phyloP scores from a whole-genome alignment of 371 early-diverging fungal genomes.

The Rhizopus sp. region DNA sequence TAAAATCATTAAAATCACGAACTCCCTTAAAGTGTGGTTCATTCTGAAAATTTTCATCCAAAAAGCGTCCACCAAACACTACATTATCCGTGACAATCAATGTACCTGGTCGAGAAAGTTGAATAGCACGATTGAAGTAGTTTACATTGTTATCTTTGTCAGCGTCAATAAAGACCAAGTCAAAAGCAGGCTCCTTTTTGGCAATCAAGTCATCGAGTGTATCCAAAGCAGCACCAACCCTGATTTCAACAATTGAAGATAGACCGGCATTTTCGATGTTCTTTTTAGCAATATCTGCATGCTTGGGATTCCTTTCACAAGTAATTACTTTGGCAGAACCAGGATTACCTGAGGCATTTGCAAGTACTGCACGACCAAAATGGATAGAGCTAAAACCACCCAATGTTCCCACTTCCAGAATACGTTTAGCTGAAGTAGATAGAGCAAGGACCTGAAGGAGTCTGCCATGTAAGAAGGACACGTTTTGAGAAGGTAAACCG shows the following conservation, averaged over 20 bases:
- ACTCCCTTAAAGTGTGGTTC: not conserved
- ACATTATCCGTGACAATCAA: conserved; percentile 4
- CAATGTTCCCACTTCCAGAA: conserved; percentile 6
- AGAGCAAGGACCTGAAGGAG: conserved; percentile 3
- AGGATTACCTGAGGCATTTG: not conserved
- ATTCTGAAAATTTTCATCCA: not conserved
- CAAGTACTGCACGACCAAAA: conserved; percentile 1
- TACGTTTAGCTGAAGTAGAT: conserved; percentile 4
- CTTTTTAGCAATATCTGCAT: conserved; percentile 4
- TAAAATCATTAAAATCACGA: conserved; percentile 6
- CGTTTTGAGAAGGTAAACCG: conserved; percentile 1
- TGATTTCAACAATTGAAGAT: not conserved
- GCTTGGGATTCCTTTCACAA: not conserved
- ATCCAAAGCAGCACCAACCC: conserved; percentile 1
- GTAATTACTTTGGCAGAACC: not conserved
- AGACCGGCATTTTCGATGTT: not conserved
- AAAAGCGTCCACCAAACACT: not conserved
- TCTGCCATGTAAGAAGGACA: conserved; percentile 4
- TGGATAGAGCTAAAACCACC: conserved; percentile 6
- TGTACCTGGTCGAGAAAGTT: not conserved
- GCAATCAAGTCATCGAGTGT: conserved; percentile 2
- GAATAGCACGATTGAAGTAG: conserved; percentile 1
- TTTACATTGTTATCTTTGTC: conserved; percentile 4
- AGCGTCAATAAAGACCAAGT: conserved; percentile 9
- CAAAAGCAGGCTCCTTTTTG: not conserved